Evolutionary conservation across 345 rosid genomes (phyloP), one percentile per base, ranked within the genome.

Genomic region (Ricinus communis): DNA sequence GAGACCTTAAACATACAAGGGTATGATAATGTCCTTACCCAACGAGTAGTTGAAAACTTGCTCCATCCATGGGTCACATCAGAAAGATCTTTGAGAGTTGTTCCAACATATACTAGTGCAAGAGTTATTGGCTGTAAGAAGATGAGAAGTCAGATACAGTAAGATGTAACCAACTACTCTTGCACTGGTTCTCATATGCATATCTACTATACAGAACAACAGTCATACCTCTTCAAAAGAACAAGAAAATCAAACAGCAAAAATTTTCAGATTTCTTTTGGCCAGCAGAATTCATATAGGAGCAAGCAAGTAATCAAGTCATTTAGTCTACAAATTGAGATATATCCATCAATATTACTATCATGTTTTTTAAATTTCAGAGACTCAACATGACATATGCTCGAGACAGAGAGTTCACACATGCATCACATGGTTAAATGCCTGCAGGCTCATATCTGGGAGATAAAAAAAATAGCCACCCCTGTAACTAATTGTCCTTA

Each of bases 51-150:
- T 45, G 99, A 95, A 80, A 95, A 85, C 50, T 87, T 94, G 46
- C 87, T 87, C 99, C 99, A 95, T 25, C 94, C 94, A 86, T 92
- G 97, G 12, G 98, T 95, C 77, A 95, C 99, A 72, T 95, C 99
- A 76, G 99, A 95, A 75, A 95, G 87, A 86, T 95, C 98, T 82
- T 95, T 95, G 36, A 95, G 88, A 57, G 99, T 95, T 58, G 99
- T 95, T 80, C 99, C 99, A 65, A 80, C 82, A 65, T 95, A 95
- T 36, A 95, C 99, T 68, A 95, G 78, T 9, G 85, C 96, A 70
- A 95, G 84, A 16, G 99, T 95, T 80, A 95, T 89, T 45, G 99
- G 99, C 99, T 95, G 91, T 47, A 72, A 77, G 61, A 63, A 76
- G 25, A 77, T 66, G 77, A 36, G 66, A 41, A 2, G 50, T 64